A percentile compares a stretch with the other conserved stretches of the same genome.
Evolutionary conservation across 306 rosid genomes (phyloP).

Genomic region (Ceratonia siliqua): DNA sequence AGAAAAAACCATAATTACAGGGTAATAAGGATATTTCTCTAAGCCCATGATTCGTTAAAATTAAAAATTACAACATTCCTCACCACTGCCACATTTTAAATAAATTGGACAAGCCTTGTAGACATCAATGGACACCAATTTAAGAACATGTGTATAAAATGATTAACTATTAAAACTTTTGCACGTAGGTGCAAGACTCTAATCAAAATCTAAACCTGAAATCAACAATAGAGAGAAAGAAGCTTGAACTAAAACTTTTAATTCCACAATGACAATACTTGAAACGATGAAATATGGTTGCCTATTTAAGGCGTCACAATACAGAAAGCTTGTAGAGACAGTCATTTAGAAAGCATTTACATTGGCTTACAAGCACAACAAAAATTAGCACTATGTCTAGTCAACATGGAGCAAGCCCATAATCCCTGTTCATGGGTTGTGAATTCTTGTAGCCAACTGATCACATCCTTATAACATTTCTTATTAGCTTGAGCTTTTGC

Average conservation of each 20-base stretch:
- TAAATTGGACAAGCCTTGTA: too few species aligned
- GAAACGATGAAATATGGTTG: neutral
- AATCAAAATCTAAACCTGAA: too few species aligned
- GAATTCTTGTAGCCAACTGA: conserved; percentile 92
- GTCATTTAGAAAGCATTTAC: neutral
- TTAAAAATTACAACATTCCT: too few species aligned
- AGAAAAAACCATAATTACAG: too few species aligned
- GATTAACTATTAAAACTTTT: too few species aligned
- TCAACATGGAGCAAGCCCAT: neutral
- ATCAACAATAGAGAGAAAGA: too few species aligned
- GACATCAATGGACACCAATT: too few species aligned
- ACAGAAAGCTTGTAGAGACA: neutral
- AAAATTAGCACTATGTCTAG: neutral
- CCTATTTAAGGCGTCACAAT: neutral
- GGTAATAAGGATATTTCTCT: too few species aligned
- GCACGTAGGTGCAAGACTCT: too few species aligned
- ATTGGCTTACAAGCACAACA: neutral
- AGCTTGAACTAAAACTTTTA: neutral
- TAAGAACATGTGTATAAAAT: too few species aligned
- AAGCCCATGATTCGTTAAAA: too few species aligned
- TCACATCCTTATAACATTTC: conserved; percentile 84
- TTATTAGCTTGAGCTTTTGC: conserved; percentile 89
- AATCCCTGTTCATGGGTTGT: conserved; percentile 59
- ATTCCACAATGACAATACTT: neutral
- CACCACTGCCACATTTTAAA: too few species aligned